Conservation (phyloP, 306 rosid species). For the Crataegus laevigata region DNA sequence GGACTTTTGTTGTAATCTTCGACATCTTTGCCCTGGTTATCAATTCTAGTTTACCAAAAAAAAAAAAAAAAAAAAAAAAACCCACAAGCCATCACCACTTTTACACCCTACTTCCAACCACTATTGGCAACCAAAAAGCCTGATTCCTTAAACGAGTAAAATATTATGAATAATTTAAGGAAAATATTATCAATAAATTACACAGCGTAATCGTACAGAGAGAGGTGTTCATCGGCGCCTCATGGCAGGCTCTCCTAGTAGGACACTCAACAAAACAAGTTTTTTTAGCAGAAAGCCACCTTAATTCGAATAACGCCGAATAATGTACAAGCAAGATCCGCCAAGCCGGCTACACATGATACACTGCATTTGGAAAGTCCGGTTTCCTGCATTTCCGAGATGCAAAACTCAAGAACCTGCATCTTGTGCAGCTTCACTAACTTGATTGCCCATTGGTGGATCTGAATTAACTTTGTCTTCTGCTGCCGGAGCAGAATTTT, state of each 20-base stretch:
- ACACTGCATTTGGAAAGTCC: too few species aligned
- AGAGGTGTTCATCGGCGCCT: too few species aligned
- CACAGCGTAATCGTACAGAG: too few species aligned
- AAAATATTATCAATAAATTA: too few species aligned
- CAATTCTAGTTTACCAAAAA: too few species aligned
- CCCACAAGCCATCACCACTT: background rate
- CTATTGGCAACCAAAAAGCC: too few species aligned
- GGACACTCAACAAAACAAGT: too few species aligned
- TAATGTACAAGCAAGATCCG: constrained; percentile 10
- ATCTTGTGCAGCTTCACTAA: constrained; percentile 29
- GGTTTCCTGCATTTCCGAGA: background rate
- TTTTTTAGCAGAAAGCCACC: background rate
- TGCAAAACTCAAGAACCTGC: constrained; percentile 30
- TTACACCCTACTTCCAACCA: background rate
- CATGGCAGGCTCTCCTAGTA: background rate
- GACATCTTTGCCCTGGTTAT: too few species aligned
- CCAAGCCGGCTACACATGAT: constrained; percentile 1
- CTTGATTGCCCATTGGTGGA: constrained; percentile 23
- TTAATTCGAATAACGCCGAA: background rate
- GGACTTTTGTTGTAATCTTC: too few species aligned
- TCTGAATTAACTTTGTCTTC: constrained; percentile 23
- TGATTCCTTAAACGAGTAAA: too few species aligned
- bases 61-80: too few species aligned
- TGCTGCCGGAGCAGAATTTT: constrained; percentile 13
- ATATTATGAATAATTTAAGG: too few species aligned